Percentiles rank a stretch among this genome's conserved stretches.
These are phyloP conservation scores for Penicillium diatomitis DNA, from an alignment of 495 filamentous ascomycete species.

Conservation along the genomic window DNA sequence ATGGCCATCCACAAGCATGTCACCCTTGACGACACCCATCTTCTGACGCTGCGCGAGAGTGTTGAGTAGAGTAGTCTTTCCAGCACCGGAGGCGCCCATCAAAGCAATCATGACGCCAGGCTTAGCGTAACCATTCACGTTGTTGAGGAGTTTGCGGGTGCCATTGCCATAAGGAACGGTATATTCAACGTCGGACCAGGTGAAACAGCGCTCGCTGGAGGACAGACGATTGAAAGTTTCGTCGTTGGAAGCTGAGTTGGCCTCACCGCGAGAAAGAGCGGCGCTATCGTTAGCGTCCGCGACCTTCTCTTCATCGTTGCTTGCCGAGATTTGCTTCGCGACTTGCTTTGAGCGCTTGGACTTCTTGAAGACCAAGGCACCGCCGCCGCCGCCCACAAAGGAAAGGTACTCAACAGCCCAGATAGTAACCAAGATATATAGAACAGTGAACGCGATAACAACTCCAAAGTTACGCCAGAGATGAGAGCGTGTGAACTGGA, in stretches of 20 bases:
- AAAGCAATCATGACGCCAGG: conserved; percentile 73
- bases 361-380: conserved; percentile 61
- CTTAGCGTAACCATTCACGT: conserved; percentile 67
- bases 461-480: conserved; percentile 80
- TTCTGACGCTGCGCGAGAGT: conserved; percentile 69
- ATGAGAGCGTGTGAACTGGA: conserved; percentile 53
- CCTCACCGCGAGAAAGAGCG: conserved; percentile 37
- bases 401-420: conserved; percentile 47
- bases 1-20: conserved; percentile 73
- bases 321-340: conserved; percentile 31
- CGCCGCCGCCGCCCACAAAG: conserved; percentile 44
- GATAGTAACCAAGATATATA: conserved; percentile 62
- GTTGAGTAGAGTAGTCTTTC: conserved; percentile 70
- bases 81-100: conserved; percentile 80
- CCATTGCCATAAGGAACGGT: conserved; percentile 64
- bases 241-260: conserved; percentile 27
- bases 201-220: conserved; percentile 61
- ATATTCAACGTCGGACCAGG: conserved; percentile 65
- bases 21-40: conserved; percentile 59
- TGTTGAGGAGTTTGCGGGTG: conserved; percentile 60
- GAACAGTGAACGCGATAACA: conserved; percentile 55
- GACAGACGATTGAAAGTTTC: conserved; percentile 45
- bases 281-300: conserved; percentile 24
- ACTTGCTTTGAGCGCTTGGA: conserved; percentile 48
- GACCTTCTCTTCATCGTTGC: conserved; percentile 40